These are phyloP conservation scores for Speleostelium caveatum DNA, from an alignment of 78 protist genomes.

Conservation along the genomic window DNA sequence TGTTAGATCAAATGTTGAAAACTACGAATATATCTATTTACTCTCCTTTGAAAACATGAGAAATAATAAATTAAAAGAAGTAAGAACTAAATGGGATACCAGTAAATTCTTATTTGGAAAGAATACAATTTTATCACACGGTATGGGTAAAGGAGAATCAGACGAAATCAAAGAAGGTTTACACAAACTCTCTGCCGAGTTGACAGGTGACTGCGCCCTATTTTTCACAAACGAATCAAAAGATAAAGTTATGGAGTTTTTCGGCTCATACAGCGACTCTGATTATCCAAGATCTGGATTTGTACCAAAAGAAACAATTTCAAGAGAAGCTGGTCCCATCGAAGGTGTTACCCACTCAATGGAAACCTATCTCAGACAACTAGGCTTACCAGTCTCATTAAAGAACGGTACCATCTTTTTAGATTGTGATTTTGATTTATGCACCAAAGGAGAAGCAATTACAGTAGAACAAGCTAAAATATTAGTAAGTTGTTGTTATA, in stretches of 20 bases:
- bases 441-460: constrained; percentile 79
- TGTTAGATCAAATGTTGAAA: constrained; percentile 68
- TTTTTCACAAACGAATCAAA: constrained; percentile 89
- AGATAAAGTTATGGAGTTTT: constrained; percentile 71
- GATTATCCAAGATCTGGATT: constrained; percentile 95
- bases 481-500: constrained; percentile 3
- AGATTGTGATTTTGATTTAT: constrained; percentile 77
- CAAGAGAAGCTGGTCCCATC: constrained; percentile 58
- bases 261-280: constrained; percentile 8
- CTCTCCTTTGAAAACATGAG: constrained; percentile 84
- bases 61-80: constrained; percentile 83
- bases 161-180: constrained; percentile 75
- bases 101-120: constrained; percentile 91
- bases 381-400: constrained; percentile 47
- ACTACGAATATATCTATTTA: constrained; percentile 62
- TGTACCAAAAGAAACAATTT: constrained; percentile 80
- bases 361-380: constrained; percentile 72
- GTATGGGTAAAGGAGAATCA: constrained; percentile 86
- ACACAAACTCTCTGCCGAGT: constrained; percentile 40
- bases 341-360: constrained; percentile 62
- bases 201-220: constrained; percentile 88
- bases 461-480: constrained; percentile 87
- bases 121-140: constrained; percentile 88
- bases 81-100: constrained; percentile 55
- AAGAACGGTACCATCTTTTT: constrained; percentile 80